Conservation (phyloP, 768 basidiomycete species). For the Hydnomerulius pinastri region DNA sequence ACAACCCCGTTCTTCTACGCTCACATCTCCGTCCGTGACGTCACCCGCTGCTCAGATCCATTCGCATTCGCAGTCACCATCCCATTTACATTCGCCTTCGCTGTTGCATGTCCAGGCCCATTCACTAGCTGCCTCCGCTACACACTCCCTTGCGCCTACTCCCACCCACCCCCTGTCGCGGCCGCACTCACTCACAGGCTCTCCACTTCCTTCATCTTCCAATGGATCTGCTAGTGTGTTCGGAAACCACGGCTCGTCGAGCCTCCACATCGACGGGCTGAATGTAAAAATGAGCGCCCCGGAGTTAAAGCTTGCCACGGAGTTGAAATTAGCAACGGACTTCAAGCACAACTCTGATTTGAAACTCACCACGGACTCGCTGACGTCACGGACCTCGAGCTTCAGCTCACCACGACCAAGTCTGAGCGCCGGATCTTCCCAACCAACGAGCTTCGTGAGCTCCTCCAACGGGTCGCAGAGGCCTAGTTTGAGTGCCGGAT, state of each 20-base stretch:
- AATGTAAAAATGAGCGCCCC: conserved; percentile 7
- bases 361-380: conserved; percentile 26
- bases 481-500: conserved; percentile 18
- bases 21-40: conserved; percentile 26
- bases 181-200: conserved; percentile 31
- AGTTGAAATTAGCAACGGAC: conserved; percentile 26
- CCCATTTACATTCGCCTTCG: conserved; percentile 15
- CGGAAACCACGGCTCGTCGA: conserved; percentile 14
- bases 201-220: conserved; percentile 25
- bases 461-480: conserved; percentile 25
- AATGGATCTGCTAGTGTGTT: conserved; percentile 21
- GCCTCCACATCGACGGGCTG: conserved; percentile 14
- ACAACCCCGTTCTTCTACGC: conserved; percentile 23
- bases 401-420: conserved; percentile 29
- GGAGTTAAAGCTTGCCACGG: conserved; percentile 7
- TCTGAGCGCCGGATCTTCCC: conserved; percentile 30
- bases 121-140: conserved; percentile 17
- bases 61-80: conserved; percentile 22
- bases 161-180: conserved; percentile 25
- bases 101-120: conserved; percentile 19
- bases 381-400: conserved; percentile 25
- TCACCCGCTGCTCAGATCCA: conserved; percentile 9
- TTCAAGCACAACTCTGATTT: conserved; percentile 16
- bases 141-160: conserved; percentile 20
- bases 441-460: conserved; percentile 23